These are phyloP conservation scores for Pseudogymnoascus sp. DNA, from an alignment of 2,329 filamentous ascomycete genomes.

Conservation along the genomic window DNA sequence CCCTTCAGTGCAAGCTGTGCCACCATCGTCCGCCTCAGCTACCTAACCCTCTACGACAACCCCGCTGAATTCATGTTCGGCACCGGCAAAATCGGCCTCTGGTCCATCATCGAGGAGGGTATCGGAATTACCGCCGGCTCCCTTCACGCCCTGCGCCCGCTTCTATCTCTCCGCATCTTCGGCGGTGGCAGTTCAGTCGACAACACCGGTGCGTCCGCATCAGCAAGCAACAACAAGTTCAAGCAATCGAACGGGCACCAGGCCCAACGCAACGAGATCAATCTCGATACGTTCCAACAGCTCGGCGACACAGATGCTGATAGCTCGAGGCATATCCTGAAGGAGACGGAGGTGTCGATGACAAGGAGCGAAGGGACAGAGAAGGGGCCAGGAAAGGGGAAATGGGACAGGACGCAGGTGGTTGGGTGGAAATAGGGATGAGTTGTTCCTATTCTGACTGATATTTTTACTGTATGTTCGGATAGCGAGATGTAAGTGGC, in stretches of 20 bases:
- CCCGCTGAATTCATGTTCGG: slow-evolving; percentile 36
- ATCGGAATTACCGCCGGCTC: slow-evolving; percentile 45
- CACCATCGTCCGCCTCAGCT: slow-evolving; percentile 39
- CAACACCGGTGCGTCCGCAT: slow-evolving; percentile 15
- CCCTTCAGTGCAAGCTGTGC: slow-evolving; percentile 31
- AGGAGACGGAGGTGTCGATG: slow-evolving; percentile 31
- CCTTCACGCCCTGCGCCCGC: slow-evolving; percentile 40
- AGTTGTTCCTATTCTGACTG: not conserved
- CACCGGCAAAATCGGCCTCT: slow-evolving; percentile 38
- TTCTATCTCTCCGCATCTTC: slow-evolving; percentile 32
- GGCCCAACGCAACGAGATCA: slow-evolving; percentile 15
- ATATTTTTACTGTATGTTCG: not conserved
- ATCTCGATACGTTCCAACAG: slow-evolving; percentile 22
- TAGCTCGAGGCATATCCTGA: slow-evolving; percentile 36
- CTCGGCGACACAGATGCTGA: slow-evolving; percentile 26
- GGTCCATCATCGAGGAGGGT: slow-evolving; percentile 44
- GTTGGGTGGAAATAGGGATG: slow-evolving; percentile 23
- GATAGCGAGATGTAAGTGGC: not conserved
- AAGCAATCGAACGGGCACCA: slow-evolving; percentile 17
- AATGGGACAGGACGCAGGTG: slow-evolving; percentile 25
- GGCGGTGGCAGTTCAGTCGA: slow-evolving; percentile 16
- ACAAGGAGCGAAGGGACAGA: slow-evolving; percentile 18
- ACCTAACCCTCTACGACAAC: slow-evolving; percentile 36
- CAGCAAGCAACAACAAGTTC: slow-evolving; percentile 13
- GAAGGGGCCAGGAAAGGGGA: slow-evolving; percentile 23